Evolutionary conservation across 2,329 filamentous ascomycete species (phyloP).

Genomic region (Cryphonectria nitschkei): DNA sequence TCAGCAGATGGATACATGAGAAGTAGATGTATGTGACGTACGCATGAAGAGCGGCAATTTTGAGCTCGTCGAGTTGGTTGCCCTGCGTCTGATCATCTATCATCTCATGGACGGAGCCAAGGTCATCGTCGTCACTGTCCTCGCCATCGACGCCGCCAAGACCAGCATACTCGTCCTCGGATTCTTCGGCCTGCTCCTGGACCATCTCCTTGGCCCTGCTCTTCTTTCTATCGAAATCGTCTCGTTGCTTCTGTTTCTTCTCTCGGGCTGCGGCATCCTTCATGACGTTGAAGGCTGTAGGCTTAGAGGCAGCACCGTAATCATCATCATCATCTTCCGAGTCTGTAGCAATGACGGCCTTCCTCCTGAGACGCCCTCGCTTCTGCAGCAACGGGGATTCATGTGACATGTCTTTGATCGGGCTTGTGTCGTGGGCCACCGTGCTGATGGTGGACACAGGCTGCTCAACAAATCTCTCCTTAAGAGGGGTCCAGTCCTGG

Average conservation of each 20-base stretch:
- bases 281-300: constrained; percentile 69
- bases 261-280: constrained; percentile 63
- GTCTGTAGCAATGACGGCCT: constrained; percentile 38
- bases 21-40: constrained; percentile 56
- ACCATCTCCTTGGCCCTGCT: constrained; percentile 87
- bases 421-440: constrained; percentile 50
- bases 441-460: constrained; percentile 75
- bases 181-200: constrained; percentile 93
- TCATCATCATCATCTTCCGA: constrained; percentile 35
- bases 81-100: constrained; percentile 81
- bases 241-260: constrained; percentile 51
- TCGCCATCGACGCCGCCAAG: constrained; percentile 90
- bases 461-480: constrained; percentile 65
- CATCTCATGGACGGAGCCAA: constrained; percentile 76
- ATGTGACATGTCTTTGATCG: constrained; percentile 44
- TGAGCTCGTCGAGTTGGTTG: constrained; percentile 76
- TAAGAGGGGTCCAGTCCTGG: constrained; percentile 71
- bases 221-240: constrained; percentile 79
- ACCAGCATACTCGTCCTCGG: constrained; percentile 96
- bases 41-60: constrained; percentile 86
- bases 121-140: constrained; percentile 76
- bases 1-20: background rate
- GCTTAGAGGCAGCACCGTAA: constrained; percentile 40
- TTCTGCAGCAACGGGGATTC: constrained; percentile 69
- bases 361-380: constrained; percentile 58